Evolutionary conservation across 1,284 basidiomycete genomes (phyloP).

Genomic region (Boletus holoroseus): DNA sequence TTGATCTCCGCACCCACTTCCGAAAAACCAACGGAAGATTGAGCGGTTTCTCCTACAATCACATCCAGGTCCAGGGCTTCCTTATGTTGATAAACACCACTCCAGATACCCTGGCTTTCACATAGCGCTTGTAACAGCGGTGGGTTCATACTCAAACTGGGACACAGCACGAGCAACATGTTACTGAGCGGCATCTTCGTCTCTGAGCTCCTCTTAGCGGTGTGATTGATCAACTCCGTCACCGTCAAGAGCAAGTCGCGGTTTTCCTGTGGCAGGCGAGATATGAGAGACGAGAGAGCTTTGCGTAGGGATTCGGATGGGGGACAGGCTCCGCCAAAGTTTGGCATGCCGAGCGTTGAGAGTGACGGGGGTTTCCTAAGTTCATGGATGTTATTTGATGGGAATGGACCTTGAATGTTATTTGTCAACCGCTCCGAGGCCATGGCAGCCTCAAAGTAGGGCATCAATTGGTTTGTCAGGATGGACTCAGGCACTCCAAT

Average conservation of each 20-base stretch:
- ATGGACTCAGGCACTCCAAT: conserved; percentile 74
- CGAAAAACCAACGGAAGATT: not conserved
- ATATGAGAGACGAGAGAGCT: conserved; percentile 53
- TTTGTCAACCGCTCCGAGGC: conserved; percentile 46
- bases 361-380: conserved; percentile 72
- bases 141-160: conserved; percentile 76
- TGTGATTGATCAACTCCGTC: conserved; percentile 65
- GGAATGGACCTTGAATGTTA: conserved; percentile 28
- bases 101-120: conserved; percentile 66
- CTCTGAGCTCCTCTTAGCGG: conserved; percentile 53
- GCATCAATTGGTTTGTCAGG: conserved; percentile 61
- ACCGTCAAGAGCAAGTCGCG: conserved; percentile 68
- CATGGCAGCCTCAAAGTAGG: conserved; percentile 73
- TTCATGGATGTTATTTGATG: conserved; percentile 38
- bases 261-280: conserved; percentile 66
- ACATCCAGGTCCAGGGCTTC: conserved; percentile 11
- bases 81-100: conserved; percentile 23
- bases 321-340: conserved; percentile 51
- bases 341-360: conserved; percentile 67
- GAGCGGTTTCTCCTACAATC: conserved; percentile 1
- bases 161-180: conserved; percentile 72
- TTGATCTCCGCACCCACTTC: not conserved
- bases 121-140: conserved; percentile 66
- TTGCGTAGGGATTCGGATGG: conserved; percentile 52
- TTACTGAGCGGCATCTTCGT: conserved; percentile 86